A percentile compares a stretch with the other conserved stretches of the same genome.
phyloP scores from a whole-genome alignment of 2,329 filamentous ascomycete genomes.

The Paraconiothyrium brasiliense region DNA sequence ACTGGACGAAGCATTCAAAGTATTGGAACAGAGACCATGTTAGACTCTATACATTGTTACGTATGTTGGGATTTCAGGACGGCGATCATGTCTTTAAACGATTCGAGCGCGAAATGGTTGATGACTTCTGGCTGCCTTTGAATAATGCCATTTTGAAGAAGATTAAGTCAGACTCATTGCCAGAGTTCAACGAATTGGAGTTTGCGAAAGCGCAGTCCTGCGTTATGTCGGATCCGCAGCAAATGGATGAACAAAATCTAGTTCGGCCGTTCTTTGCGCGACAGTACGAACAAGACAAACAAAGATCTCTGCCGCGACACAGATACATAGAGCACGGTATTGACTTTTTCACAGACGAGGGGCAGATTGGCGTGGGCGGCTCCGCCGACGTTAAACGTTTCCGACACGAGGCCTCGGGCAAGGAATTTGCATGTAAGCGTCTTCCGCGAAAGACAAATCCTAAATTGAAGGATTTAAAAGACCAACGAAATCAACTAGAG shows the following conservation, averaged over 20 bases:
- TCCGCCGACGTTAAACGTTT: slow-evolving; percentile 24
- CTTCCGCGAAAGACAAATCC: slow-evolving; percentile 15
- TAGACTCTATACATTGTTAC: slow-evolving; percentile 25
- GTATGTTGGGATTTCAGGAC: slow-evolving; percentile 26
- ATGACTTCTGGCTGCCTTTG: slow-evolving; percentile 27
- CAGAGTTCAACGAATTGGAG: not conserved
- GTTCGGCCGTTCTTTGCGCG: slow-evolving; percentile 5
- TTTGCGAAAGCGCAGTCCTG: slow-evolving; percentile 18
- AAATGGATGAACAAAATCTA: slow-evolving; percentile 26
- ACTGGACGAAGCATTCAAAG: not conserved
- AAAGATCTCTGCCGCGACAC: not conserved
- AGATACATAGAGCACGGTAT: slow-evolving; percentile 22
- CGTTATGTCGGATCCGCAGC: slow-evolving; percentile 23
- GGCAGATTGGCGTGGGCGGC: slow-evolving; percentile 23
- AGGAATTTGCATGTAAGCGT: slow-evolving; percentile 28
- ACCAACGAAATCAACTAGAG: slow-evolving; percentile 20
- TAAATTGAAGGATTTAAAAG: slow-evolving; percentile 1
- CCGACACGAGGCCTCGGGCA: slow-evolving; percentile 20
- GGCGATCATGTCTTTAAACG: slow-evolving; percentile 17
- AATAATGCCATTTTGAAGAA: slow-evolving; percentile 7
- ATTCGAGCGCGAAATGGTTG: slow-evolving; percentile 22
- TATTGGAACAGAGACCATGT: slow-evolving; percentile 20
- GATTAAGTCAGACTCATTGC: slow-evolving; percentile 5
- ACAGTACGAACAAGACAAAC: not conserved
- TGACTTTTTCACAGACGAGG: slow-evolving; percentile 23